Evolutionary conservation across 2,329 filamentous ascomycete species (phyloP), one percentile per base, ranked within the genome.

Genomic region (Trichoderma afroharzianum): DNA sequence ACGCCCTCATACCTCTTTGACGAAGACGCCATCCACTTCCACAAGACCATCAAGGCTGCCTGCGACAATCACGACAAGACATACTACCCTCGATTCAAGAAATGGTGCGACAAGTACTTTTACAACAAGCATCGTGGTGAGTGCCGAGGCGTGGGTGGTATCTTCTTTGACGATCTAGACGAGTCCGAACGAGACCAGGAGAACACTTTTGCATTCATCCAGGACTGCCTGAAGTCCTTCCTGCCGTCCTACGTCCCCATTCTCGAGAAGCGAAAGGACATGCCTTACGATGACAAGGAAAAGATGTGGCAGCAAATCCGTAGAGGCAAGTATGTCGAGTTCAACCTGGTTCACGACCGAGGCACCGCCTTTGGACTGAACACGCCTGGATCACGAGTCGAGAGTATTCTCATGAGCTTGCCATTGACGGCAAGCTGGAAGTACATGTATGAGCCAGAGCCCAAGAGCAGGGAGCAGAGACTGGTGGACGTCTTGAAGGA

Each of bases 71-170:
- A 99, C 81, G 93, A 98, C 84, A 93, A 93, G 80, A 88, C 86
- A 47, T 99, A 98, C 86, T 99, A 97, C 81, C 91, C 94, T 14
- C 90, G 91, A 68, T 99, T 98, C 88, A 99, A 99, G 85, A 91
- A 92, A 79, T 99, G 96, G 96, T 99, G 96, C 81, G 96, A 99
- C 81, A 90, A 97, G 77, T 99, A 99, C 85, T 99, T 99, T 83
- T 91, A 88, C 85, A 93, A 98, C 82, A 95, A 95, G 80, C 96
- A 99, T 84, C 90, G 96, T 61, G 88, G 89, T 72, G 96, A 99
- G 84, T 86, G 90, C 61, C 92, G 96, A 63, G 96, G 96, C 71
- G 84, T 99, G 39, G 96, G 96, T 68, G 96, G 96, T 68, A 98
- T 99, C 82, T 99, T 99, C 88, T 99, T 99, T 79, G 96, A 99